phyloP scores from a whole-genome alignment of 306 rosid genomes.

The Dryas octopetala region DNA sequence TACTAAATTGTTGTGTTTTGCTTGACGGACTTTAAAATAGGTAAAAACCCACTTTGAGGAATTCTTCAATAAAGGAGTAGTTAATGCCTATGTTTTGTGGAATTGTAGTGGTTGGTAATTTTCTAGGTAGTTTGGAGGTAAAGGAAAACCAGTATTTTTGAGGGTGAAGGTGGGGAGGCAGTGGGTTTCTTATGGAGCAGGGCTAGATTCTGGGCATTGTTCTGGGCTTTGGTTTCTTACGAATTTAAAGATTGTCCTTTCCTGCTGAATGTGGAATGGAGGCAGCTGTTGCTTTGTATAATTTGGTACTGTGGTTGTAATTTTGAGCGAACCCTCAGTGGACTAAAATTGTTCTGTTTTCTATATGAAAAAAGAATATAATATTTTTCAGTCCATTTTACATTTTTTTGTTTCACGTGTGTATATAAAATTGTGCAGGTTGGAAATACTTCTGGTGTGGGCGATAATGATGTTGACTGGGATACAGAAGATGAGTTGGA shows the following conservation, averaged over 20 bases:
- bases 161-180: too few relatives aligned
- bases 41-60: not conserved
- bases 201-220: too few relatives aligned
- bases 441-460: constrained; percentile 57
- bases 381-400: not conserved
- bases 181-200: too few relatives aligned
- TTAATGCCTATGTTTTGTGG: not conserved
- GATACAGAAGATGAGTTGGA: constrained; percentile 85
- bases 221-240: not conserved
- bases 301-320: not conserved
- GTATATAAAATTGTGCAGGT: constrained; percentile 43
- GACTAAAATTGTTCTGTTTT: not conserved
- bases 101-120: not conserved
- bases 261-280: not conserved
- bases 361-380: not conserved
- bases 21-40: not conserved
- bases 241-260: not conserved
- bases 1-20: not conserved
- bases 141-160: too few relatives aligned
- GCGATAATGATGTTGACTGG: constrained; percentile 67
- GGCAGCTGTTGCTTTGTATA: not conserved
- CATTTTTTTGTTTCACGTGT: constrained; percentile 17
- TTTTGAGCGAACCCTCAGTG: not conserved
- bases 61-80: not conserved
- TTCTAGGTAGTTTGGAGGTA: not conserved